A percentile compares a stretch with the other conserved stretches of the same genome.
These are phyloP conservation scores for Gossypium thurberi DNA, from an alignment of 345 rosid species.

Conservation along the genomic window DNA sequence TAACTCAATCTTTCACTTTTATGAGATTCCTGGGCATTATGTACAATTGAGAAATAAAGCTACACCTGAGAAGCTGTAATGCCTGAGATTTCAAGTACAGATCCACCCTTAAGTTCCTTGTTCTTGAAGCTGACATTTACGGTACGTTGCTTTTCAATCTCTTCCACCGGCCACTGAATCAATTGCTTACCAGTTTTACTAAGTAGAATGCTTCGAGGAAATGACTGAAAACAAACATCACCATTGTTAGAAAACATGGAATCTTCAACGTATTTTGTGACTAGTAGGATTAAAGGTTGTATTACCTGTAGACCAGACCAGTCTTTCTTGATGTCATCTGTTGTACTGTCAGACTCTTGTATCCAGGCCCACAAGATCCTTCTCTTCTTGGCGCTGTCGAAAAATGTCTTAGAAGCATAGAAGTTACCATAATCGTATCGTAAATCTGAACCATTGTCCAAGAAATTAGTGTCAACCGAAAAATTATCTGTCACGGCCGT, in stretches of 20 bases:
- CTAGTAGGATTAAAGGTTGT: neutral
- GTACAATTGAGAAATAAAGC: neutral
- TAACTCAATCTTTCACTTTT: neutral
- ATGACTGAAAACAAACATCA: slow-evolving; percentile 23
- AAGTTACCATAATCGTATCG: slow-evolving; percentile 52
- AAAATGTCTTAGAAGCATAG: slow-evolving; percentile 61
- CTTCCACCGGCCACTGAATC: slow-evolving; percentile 65
- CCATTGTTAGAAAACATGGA: neutral
- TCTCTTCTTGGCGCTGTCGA: slow-evolving; percentile 29
- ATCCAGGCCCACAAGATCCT: slow-evolving; percentile 52
- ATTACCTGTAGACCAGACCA: slow-evolving; percentile 66
- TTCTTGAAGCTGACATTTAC: slow-evolving; percentile 22
- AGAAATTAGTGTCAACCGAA: slow-evolving; percentile 22
- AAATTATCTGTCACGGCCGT: slow-evolving; percentile 21
- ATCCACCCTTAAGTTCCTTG: slow-evolving; percentile 29
- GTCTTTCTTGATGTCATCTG: slow-evolving; percentile 47
- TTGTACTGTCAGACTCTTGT: slow-evolving; percentile 40
- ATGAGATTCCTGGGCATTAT: neutral
- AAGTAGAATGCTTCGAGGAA: slow-evolving; percentile 57
- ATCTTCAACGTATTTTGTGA: neutral
- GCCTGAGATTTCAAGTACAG: slow-evolving; percentile 40
- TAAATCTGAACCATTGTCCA: slow-evolving; percentile 31
- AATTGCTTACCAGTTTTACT: slow-evolving; percentile 45
- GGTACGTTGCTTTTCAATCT: slow-evolving; percentile 32
- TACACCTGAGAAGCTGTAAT: slow-evolving; percentile 51